phyloP scores from a whole-genome alignment of 371 early-diverging fungal species.

The Gilbertella persicaria region DNA sequence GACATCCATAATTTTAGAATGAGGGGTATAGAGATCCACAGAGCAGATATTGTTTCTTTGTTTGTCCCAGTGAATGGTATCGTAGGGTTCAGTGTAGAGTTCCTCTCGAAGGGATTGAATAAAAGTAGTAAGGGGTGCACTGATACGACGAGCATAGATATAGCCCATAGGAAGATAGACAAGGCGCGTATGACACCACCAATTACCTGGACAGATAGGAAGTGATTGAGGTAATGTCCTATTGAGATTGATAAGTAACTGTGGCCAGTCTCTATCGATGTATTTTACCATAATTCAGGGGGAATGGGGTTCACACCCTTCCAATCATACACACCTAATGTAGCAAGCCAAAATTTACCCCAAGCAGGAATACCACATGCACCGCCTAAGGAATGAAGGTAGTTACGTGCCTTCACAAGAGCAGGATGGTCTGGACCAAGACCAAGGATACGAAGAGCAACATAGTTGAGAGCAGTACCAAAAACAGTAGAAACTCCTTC shows the following conservation, averaged over 20 bases:
- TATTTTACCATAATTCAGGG: constrained; percentile 84
- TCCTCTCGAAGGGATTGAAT: constrained; percentile 82
- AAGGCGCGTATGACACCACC: constrained; percentile 91
- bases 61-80: constrained; percentile 78
- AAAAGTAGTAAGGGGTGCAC: constrained; percentile 65
- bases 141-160: constrained; percentile 75
- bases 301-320: constrained; percentile 95
- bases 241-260: neutral
- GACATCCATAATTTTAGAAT: constrained; percentile 75
- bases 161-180: constrained; percentile 96
- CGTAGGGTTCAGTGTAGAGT: constrained; percentile 84
- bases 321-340: constrained; percentile 93
- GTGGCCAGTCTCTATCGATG: neutral
- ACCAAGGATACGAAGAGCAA: constrained; percentile 87
- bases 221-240: constrained; percentile 82
- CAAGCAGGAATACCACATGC: constrained; percentile 89
- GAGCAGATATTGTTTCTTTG: constrained; percentile 82
- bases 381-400: constrained; percentile 84
- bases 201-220: constrained; percentile 89
- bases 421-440: constrained; percentile 87
- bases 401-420: constrained; percentile 80
- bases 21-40: constrained; percentile 87
- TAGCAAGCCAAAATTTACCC: constrained; percentile 97
- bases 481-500: constrained; percentile 93
- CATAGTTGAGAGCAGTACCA: constrained; percentile 95